Evolutionary conservation across 2,329 filamentous ascomycete species (phyloP).

Genomic region (Colletotrichum plurivorum): DNA sequence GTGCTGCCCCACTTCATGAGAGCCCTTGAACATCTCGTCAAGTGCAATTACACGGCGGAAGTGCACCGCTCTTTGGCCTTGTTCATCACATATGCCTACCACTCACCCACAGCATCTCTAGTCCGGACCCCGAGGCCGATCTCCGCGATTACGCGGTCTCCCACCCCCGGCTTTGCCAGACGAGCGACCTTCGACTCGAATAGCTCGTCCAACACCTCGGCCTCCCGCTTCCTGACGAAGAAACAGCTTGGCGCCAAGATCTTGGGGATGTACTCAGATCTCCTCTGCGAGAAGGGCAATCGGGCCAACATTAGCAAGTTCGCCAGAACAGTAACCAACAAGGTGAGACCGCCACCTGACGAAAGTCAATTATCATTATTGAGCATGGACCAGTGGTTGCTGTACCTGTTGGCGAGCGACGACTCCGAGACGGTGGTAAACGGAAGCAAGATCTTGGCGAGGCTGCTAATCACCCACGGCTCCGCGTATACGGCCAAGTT

Average conservation of each 20-base stretch:
- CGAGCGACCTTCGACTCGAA: slow-evolving; percentile 54
- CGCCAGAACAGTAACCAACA: slow-evolving; percentile 94
- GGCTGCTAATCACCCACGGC: slow-evolving; percentile 87
- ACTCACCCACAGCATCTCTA: slow-evolving; percentile 66
- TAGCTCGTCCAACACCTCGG: slow-evolving; percentile 45
- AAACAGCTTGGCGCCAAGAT: slow-evolving; percentile 82
- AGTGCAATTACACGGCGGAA: slow-evolving; percentile 85
- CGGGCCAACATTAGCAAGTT: slow-evolving; percentile 84
- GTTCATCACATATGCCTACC: slow-evolving; percentile 93
- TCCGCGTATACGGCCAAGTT: slow-evolving; percentile 88
- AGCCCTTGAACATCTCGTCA: slow-evolving; percentile 84
- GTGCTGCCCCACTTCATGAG: slow-evolving; percentile 82
- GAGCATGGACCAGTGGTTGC: slow-evolving; percentile 76
- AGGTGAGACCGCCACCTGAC: slow-evolving; percentile 67
- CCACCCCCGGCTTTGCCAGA: slow-evolving; percentile 56
- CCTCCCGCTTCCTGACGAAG: slow-evolving; percentile 66
- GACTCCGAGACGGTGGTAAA: slow-evolving; percentile 87
- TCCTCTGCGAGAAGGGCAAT: slow-evolving; percentile 83
- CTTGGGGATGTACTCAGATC: slow-evolving; percentile 81
- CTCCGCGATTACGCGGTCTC: slow-evolving; percentile 55
- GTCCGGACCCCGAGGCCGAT: slow-evolving; percentile 66
- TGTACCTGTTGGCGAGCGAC: slow-evolving; percentile 91
- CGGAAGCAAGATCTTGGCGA: slow-evolving; percentile 85
- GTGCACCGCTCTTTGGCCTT: slow-evolving; percentile 89
- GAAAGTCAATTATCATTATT: slow-evolving; percentile 41